These are phyloP conservation scores for Lenzites betulinus DNA, from an alignment of 768 basidiomycete species.

Conservation along the genomic window DNA sequence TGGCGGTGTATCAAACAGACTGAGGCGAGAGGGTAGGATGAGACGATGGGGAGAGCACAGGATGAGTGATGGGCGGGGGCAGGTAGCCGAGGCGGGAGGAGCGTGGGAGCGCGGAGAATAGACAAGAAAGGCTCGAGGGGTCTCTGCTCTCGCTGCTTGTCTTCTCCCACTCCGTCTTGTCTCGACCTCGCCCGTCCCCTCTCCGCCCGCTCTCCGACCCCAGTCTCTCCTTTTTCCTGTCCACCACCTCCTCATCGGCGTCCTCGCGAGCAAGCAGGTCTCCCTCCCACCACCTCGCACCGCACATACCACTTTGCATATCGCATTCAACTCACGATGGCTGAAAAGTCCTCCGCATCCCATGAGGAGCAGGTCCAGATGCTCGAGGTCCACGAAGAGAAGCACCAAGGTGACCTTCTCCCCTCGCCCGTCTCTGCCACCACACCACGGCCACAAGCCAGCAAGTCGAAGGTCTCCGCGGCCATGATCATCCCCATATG, in stretches of 20 bases:
- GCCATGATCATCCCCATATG: constrained; percentile 85
- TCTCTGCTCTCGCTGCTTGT: neutral
- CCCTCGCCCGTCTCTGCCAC: constrained; percentile 59
- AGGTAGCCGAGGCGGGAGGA: neutral
- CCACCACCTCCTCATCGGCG: too few species aligned
- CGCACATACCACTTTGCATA: neutral
- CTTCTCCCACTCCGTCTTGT: neutral
- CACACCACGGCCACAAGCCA: constrained; percentile 33
- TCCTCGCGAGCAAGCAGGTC: neutral
- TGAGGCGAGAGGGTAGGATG: neutral
- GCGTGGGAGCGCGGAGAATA: constrained; percentile 2
- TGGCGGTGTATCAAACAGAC: too few species aligned
- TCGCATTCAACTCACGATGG: neutral
- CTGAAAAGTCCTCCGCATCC: neutral
- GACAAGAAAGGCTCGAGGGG: constrained; percentile 1
- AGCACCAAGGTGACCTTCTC: constrained; percentile 35
- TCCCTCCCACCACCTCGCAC: neutral
- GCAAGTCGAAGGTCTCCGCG: constrained; percentile 57
- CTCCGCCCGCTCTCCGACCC: constrained; percentile 12
- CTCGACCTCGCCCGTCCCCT: constrained; percentile 3
- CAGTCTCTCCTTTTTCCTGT: constrained; percentile 16
- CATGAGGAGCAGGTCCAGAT: constrained; percentile 22
- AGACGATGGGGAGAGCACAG: neutral
- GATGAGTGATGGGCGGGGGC: neutral
- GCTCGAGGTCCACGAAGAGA: constrained; percentile 32